Conservation (phyloP, 192 early-diverging fungal genomes). For the Allomyces macrogynus region DNA sequence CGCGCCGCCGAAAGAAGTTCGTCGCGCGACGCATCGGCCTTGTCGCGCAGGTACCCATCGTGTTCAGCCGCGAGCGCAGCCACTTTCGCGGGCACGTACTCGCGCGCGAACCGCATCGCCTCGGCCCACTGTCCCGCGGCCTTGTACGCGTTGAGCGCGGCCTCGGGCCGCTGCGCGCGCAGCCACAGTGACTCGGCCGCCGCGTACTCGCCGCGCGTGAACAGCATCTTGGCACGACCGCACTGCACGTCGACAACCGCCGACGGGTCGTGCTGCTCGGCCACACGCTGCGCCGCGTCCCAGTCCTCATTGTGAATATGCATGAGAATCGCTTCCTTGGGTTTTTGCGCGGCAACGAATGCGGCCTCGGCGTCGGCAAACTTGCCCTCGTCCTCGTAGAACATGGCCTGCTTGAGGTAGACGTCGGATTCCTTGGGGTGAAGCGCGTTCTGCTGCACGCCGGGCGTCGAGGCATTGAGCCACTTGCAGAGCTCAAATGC, state of each 20-base stretch:
- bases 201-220: conserved; percentile 32
- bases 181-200: conserved; percentile 31
- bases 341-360: conserved; percentile 21
- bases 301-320: conserved; percentile 44
- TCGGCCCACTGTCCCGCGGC: conserved; percentile 39
- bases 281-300: conserved; percentile 33
- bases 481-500: conserved; percentile 39
- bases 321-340: conserved; percentile 8
- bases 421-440: conserved; percentile 38
- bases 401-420: conserved; percentile 45
- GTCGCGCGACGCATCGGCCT: conserved; percentile 20
- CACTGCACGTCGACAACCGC: conserved; percentile 33
- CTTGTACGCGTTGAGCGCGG: conserved; percentile 38
- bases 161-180: conserved; percentile 37
- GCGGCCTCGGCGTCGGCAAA: conserved; percentile 40
- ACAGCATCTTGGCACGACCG: conserved; percentile 33
- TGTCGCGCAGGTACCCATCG: conserved; percentile 19
- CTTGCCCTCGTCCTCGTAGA: conserved; percentile 19
- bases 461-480: not conserved
- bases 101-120: conserved; percentile 33
- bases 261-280: conserved; percentile 31
- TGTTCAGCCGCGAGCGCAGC: conserved; percentile 31
- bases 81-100: conserved; percentile 30
- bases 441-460: conserved; percentile 12
- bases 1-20: conserved; percentile 27